phyloP scores from a whole-genome alignment of 257 asterid species.

The Leptodermis oblonga region DNA sequence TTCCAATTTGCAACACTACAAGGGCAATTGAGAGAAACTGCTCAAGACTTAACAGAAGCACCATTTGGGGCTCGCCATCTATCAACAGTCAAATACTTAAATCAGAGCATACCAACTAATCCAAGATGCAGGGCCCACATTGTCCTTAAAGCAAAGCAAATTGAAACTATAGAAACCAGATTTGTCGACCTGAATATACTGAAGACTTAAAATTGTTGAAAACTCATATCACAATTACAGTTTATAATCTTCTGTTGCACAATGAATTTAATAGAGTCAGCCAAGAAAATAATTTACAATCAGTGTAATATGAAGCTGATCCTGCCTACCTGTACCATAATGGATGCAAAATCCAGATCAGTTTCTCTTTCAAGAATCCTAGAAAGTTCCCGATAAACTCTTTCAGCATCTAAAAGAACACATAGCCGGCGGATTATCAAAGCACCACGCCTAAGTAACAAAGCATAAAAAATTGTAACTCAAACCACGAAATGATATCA shows the following conservation, averaged over 20 bases:
- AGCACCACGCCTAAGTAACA: constrained; percentile 80
- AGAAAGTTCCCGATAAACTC: constrained; percentile 86
- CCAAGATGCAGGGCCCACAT: neutral
- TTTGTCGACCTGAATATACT: no score
- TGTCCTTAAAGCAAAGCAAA: neutral
- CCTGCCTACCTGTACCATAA: constrained; percentile 77
- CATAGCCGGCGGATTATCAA: constrained; percentile 84
- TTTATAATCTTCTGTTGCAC: neutral
- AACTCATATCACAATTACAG: neutral
- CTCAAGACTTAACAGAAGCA: neutral
- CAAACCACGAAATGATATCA: neutral
- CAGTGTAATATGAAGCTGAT: neutral
- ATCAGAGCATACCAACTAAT: neutral
- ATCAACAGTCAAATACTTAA: neutral
- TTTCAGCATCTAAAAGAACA: constrained; percentile 88
- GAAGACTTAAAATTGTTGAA: neutral
- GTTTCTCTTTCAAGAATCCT: constrained; percentile 80
- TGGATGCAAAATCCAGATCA: constrained; percentile 85
- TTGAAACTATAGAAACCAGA: neutral
- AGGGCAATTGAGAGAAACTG: neutral
- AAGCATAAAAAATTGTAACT: constrained; percentile 12
- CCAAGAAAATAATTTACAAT: neutral
- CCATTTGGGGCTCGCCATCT: neutral
- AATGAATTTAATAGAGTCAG: neutral
- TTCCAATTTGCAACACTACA: neutral